Base-by-base conservation (phyloP, 2,329 filamentous ascomycete genomes). In the Plenodomus biglobosus region DNA sequence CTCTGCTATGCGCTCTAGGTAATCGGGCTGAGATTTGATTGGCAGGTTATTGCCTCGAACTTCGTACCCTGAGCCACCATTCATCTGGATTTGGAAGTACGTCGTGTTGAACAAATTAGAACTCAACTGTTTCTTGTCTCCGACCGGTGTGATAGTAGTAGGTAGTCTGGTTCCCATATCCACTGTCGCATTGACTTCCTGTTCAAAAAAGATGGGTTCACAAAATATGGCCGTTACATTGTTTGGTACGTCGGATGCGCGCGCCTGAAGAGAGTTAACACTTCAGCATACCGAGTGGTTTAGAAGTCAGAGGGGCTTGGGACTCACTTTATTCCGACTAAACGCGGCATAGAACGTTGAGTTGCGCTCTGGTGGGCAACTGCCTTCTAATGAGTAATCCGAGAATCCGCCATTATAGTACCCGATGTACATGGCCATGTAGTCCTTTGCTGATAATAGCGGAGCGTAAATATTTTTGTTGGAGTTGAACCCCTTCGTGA, bases 121-220 rank as follows among this genome's bases (percentile, higher is more conserved):
- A 1, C 63, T 43, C 0, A 76, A 38, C 1, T 55, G 38, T 1
- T 34, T 3, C 42, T 66, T 71, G 1, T 59, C 50, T 0, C 59
- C 64, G 1, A 59, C 27, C 0, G 64, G 61, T 3, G 56, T 46
- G 4, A 61, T 51, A 0, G 38, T 40, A 0, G 44, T 3, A 0
- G 59, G 59, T 1, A 1, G n/a, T 18, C 24, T 44, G 0, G 48
- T 57, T 0, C 8, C 0, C 1, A 24, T 24, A 10, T 65, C 55
- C 1, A 83, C 66, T 0, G 70, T 76, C 0, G 77, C 75, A 0
- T 64, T 58, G 0, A 80, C 77, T 0, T 65, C 11, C 34, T 81
- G 77, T n/a, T 71, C 66, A 40, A 72, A 76, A 46, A 83, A 84
- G 0, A 27, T 54, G 0, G 64, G 55, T 8, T 34, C 13, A 10